Conservation (phyloP, 139 green algal genomes). For the Ettlia oleoabundans region DNA sequence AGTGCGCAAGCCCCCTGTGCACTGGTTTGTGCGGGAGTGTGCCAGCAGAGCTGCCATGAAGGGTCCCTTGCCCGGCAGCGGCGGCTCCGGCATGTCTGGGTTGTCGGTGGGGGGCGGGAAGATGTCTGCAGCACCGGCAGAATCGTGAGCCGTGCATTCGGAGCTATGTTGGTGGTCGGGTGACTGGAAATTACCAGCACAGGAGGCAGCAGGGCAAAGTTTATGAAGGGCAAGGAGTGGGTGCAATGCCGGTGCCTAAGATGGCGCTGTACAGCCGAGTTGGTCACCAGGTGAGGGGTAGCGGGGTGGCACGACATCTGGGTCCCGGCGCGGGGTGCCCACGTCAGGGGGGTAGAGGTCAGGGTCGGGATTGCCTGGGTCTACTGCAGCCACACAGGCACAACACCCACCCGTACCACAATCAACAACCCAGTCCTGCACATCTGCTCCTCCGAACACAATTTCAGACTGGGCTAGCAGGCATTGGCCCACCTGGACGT, state of each 20-base stretch:
- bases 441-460: too few species aligned
- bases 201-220: too few species aligned
- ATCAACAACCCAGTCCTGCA: too few species aligned
- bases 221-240: too few species aligned
- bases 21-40: too few species aligned
- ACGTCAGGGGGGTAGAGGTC: conserved; percentile 18
- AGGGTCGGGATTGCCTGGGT: conserved; percentile 4
- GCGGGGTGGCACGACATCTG: not conserved
- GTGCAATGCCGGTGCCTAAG: too few species aligned
- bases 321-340: not conserved
- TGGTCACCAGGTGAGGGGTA: not conserved
- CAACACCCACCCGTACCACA: too few species aligned
- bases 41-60: not conserved
- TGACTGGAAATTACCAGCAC: too few species aligned
- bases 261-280: too few species aligned
- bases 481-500: not conserved
- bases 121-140: conserved; percentile 6
- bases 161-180: too few species aligned
- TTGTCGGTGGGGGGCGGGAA: not conserved
- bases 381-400: too few species aligned
- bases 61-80: conserved; percentile 3
- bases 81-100: conserved; percentile 26
- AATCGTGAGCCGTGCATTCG: not conserved
- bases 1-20: too few species aligned
- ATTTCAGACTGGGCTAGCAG: not conserved